These are phyloP conservation scores for Martiniozyma abietophila DNA, from an alignment of 805 yeast species.

Conservation along the genomic window DNA sequence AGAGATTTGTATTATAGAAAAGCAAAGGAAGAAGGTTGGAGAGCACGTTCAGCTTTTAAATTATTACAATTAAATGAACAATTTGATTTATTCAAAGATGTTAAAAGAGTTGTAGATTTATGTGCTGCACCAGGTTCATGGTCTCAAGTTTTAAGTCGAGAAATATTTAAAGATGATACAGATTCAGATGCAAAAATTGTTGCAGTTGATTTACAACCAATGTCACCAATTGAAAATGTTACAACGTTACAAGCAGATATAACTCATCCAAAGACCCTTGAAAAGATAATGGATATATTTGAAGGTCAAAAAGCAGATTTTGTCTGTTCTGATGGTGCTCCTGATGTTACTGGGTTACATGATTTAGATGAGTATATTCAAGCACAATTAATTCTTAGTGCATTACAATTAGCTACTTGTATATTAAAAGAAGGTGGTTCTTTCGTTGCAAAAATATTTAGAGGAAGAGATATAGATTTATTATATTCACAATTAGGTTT, in stretches of 20 bases:
- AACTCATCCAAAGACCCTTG: constrained; percentile 87
- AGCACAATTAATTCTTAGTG: constrained; percentile 87
- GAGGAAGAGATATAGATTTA: constrained; percentile 93
- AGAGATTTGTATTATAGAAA: constrained; percentile 85
- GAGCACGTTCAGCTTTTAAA: constrained; percentile 96
- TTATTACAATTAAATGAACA: constrained; percentile 85
- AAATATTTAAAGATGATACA: constrained; percentile 35
- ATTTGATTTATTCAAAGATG: constrained; percentile 67
- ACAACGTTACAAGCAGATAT: constrained; percentile 92
- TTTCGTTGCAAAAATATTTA: constrained; percentile 91
- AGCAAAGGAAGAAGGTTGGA: constrained; percentile 97
- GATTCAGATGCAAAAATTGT: constrained; percentile 50
- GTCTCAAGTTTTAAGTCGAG: constrained; percentile 87
- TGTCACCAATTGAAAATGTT: constrained; percentile 92
- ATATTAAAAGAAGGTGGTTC: constrained; percentile 82
- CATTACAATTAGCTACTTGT: constrained; percentile 85
- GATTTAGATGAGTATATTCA: constrained; percentile 96
- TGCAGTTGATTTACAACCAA: constrained; percentile 94
- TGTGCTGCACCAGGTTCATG: constrained; percentile 99
- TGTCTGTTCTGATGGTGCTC: constrained; percentile 97
- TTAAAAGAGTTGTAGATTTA: constrained; percentile 81
- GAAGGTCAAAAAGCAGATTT: constrained; percentile 92
- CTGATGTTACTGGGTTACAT: constrained; percentile 96
- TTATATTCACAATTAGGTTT: constrained; percentile 87
- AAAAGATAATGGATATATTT: constrained; percentile 65